Conservation (phyloP, 2,329 filamentous ascomycete genomes). For the Akanthomyces muscarius region DNA sequence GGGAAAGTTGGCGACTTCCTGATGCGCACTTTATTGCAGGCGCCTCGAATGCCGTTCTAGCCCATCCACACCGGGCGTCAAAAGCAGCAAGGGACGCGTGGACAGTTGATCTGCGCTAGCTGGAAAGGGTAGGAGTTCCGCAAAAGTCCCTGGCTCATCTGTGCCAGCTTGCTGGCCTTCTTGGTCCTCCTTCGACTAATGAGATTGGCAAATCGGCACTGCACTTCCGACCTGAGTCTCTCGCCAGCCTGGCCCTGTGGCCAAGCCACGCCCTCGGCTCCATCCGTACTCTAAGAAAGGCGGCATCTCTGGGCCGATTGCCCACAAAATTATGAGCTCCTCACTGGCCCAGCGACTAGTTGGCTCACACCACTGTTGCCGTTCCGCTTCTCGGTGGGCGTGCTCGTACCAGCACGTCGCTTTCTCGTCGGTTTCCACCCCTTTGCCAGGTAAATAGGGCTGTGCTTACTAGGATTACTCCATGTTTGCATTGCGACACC, state of each 20-base stretch:
- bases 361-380: background rate
- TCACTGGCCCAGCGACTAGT: background rate
- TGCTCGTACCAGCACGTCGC: background rate
- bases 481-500: constrained; percentile 5
- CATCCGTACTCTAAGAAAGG: constrained; percentile 9
- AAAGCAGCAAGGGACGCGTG: constrained; percentile 13
- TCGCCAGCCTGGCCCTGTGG: constrained; percentile 5
- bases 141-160: constrained; percentile 14
- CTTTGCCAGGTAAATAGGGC: constrained; percentile 6
- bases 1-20: background rate
- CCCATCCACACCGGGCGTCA: constrained; percentile 5
- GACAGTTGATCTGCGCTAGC: constrained; percentile 14
- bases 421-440: constrained; percentile 2
- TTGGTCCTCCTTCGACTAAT: background rate
- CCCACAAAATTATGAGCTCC: constrained; percentile 2
- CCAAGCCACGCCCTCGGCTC: constrained; percentile 14
- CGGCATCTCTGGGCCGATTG: constrained; percentile 14
- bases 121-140: background rate
- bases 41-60: constrained; percentile 4
- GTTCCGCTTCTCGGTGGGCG: background rate
- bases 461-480: constrained; percentile 13
- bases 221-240: constrained; percentile 1
- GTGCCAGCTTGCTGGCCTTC: no score
- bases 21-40: constrained; percentile 6
- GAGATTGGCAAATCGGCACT: constrained; percentile 11